A percentile compares a stretch with the other conserved stretches of the same genome.
Conservation (phyloP, 2,329 filamentous ascomycete species). For the Westerdykella sp. region DNA sequence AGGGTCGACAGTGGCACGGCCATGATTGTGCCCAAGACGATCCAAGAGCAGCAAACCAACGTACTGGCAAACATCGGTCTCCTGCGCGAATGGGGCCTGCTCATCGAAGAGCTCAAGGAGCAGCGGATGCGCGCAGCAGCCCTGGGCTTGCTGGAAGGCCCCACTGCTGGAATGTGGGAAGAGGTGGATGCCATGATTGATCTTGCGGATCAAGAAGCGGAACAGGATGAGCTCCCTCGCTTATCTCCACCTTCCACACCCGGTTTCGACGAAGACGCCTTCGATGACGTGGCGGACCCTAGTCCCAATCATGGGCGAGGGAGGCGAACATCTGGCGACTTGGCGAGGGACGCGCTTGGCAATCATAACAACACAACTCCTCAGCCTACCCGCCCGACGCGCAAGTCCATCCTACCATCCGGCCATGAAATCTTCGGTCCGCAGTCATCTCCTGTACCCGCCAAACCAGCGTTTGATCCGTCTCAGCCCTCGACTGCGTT, state of each 20-base stretch:
- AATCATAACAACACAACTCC: slow-evolving; percentile 9
- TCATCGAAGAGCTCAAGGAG: slow-evolving; percentile 78
- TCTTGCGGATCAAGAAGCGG: slow-evolving; percentile 63
- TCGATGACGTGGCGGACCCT: slow-evolving; percentile 47
- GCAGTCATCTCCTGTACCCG: slow-evolving; percentile 26
- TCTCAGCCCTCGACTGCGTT: slow-evolving; percentile 21
- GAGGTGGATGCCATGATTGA: slow-evolving; percentile 85
- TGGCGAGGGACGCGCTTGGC: slow-evolving; percentile 23
- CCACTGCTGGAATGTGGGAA: slow-evolving; percentile 60
- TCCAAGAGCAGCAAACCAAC: slow-evolving; percentile 74
- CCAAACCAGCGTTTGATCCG: slow-evolving; percentile 21
- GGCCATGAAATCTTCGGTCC: slow-evolving; percentile 34
- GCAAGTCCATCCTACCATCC: slow-evolving; percentile 33
- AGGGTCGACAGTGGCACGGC: slow-evolving; percentile 41
- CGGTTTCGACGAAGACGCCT: slow-evolving; percentile 53
- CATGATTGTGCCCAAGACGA: slow-evolving; percentile 72
- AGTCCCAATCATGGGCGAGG: slow-evolving; percentile 26
- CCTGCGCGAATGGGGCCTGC: slow-evolving; percentile 69
- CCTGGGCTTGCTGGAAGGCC: slow-evolving; percentile 58
- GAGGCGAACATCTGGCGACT: slow-evolving; percentile 22
- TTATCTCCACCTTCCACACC: slow-evolving; percentile 51
- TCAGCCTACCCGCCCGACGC: slow-evolving; percentile 18
- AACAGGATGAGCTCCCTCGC: slow-evolving; percentile 51
- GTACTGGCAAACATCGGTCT: slow-evolving; percentile 80
- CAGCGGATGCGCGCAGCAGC: slow-evolving; percentile 64